Base-by-base conservation (phyloP, 169 alveolate genomes). In the Cryptosporidium meleagridis region DNA sequence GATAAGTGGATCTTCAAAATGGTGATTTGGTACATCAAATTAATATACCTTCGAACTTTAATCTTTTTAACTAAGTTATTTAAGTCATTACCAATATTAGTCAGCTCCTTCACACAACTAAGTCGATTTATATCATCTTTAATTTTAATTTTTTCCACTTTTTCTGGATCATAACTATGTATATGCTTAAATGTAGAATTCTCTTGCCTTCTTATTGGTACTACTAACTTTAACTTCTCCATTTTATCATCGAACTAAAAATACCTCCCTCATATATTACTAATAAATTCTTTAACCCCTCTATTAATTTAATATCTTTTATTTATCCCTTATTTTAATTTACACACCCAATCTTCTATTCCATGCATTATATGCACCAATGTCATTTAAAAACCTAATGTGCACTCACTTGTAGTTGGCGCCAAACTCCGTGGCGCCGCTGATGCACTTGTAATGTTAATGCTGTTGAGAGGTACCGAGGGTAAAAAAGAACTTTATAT, bases 1-100 rank as follows among this genome's bases (percentile, higher is more conserved):
- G 31, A 16, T 51, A 73, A 48, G 37, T 73, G 58, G 1, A 73
- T 41, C 53, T 73, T 73, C 21, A 73, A 33, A 31, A 73, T 33
- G 3, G 72, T 18, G n/a, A 73, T 37, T n/a, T 39, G 70, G 23
- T 53, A 73, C 1, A 73, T 35, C 45, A 73, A 39, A 29, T 51
- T 62, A 55, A 73, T 58, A 10, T 33, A 35, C 37, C 29, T 73
- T 12, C 70, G 21, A 26, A 44, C 9, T 23, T 73, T 73, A n/a
- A 73, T 33, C 55, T 41, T 73, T 6, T 26, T 73, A 10, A 73
- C 86, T n/a, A 73, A 33, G 12, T 53, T 3, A 4, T 53, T 53
- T 23, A 73, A 41, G 4, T 73, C 59, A 29, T 35, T 55, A 4
- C 58, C 86, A 53, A 73, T 73, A 23, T 18, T 73, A 35, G 2